A percentile compares a stretch with the other conserved stretches of the same genome.
These are phyloP conservation scores for Mycena capillaripes DNA, from an alignment of 768 basidiomycete species.

Conservation along the genomic window DNA sequence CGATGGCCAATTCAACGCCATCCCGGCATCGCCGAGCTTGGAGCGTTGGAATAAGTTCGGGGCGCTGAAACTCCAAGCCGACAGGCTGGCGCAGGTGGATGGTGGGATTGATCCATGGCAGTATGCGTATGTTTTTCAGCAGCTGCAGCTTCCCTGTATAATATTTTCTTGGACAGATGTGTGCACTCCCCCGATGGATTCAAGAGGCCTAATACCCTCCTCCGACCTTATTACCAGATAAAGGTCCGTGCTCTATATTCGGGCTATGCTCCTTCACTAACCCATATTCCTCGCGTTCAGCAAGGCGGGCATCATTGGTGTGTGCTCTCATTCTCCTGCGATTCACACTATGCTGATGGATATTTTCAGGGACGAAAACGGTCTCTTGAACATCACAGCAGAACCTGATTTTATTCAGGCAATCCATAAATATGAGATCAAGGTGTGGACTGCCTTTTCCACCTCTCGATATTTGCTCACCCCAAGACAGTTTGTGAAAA, in stretches of 20 bases:
- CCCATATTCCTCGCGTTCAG: slow-evolving; percentile 5
- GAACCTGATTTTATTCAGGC: slow-evolving; percentile 29
- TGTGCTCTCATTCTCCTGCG: neutral
- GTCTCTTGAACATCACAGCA: slow-evolving; percentile 23
- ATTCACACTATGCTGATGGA: neutral
- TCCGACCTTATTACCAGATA: slow-evolving; percentile 30
- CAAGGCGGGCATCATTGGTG: slow-evolving; percentile 33
- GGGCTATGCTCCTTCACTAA: slow-evolving; percentile 3
- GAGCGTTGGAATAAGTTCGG: slow-evolving; percentile 34
- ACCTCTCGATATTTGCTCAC: neutral
- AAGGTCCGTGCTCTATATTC: slow-evolving; percentile 3
- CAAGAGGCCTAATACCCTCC: slow-evolving; percentile 15
- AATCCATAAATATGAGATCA: slow-evolving; percentile 28
- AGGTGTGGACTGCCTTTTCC: slow-evolving; percentile 3
- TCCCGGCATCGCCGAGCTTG: slow-evolving; percentile 23
- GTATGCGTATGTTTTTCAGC: slow-evolving; percentile 24
- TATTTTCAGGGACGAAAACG: slow-evolving; percentile 27
- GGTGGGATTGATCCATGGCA: slow-evolving; percentile 32
- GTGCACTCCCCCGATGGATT: slow-evolving; percentile 31
- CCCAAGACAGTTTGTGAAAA: slow-evolving; percentile 23
- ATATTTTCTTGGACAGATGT: slow-evolving; percentile 21
- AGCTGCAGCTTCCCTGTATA: slow-evolving; percentile 3
- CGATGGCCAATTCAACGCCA: slow-evolving; percentile 14
- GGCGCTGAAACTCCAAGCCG: slow-evolving; percentile 18
- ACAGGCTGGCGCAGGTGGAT: slow-evolving; percentile 30